These are phyloP conservation scores for Clitoria ternatea DNA, from an alignment of 306 rosid genomes.

Conservation along the genomic window DNA sequence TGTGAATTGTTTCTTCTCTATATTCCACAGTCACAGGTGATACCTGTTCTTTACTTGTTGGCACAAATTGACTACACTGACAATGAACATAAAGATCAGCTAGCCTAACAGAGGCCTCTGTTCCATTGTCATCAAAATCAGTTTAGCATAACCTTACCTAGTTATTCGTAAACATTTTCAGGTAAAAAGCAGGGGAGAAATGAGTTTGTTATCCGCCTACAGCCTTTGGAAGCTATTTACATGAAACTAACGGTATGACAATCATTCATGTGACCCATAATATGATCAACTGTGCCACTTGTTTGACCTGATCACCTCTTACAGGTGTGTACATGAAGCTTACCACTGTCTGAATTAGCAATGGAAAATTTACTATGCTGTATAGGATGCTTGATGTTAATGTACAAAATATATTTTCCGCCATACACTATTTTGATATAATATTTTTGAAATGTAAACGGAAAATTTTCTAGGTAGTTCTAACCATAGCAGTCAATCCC, in stretches of 20 bases:
- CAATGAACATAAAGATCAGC: neutral
- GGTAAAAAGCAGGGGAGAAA: slow-evolving; percentile 85
- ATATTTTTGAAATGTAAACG: neutral
- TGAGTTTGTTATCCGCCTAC: slow-evolving; percentile 83
- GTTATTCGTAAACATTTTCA: slow-evolving; percentile 24
- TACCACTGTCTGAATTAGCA: neutral
- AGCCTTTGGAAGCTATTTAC: slow-evolving; percentile 83
- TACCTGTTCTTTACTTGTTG: slow-evolving; percentile 2
- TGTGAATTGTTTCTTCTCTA: neutral
- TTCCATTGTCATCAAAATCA: neutral
- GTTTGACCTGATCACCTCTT: slow-evolving; percentile 12
- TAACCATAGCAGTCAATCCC: too few species aligned
- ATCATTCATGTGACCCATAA: slow-evolving; percentile 1
- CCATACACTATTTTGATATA: neutral
- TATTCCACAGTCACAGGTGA: neutral
- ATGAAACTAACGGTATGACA: slow-evolving; percentile 74
- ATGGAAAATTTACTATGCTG: neutral
- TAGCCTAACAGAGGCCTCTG: too few species aligned
- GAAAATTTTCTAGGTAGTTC: neutral
- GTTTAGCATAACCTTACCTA: neutral
- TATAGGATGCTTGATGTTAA: neutral
- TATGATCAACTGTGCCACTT: neutral
- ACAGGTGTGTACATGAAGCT: too few species aligned
- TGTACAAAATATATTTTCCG: neutral
- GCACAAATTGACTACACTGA: neutral